Evolutionary conservation across 768 basidiomycete species (phyloP).

Genomic region (Gelatoporia subvermispora): DNA sequence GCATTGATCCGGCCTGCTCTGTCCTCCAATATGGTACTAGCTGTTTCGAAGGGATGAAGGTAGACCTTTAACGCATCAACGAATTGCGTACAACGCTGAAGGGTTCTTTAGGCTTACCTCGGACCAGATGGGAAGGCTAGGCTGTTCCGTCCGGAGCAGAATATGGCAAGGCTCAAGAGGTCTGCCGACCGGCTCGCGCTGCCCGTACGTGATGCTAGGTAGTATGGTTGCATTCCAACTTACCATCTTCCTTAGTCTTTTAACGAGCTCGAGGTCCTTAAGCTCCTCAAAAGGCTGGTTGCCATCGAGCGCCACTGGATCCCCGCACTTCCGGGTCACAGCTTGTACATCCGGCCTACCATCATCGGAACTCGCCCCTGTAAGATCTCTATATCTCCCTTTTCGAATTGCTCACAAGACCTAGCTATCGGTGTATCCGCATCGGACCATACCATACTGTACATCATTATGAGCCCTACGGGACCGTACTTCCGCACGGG

Average conservation of each 20-base stretch:
- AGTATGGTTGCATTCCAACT: too few relatives aligned
- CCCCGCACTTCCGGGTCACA: slow-evolving; percentile 65
- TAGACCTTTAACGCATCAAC: slow-evolving; percentile 23
- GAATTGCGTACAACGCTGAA: too few relatives aligned
- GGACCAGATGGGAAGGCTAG: slow-evolving; percentile 68
- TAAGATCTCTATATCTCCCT: slow-evolving; percentile 13
- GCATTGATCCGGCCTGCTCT: slow-evolving; percentile 50
- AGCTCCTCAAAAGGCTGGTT: slow-evolving; percentile 63
- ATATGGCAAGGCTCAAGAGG: slow-evolving; percentile 75
- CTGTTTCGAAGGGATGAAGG: slow-evolving; percentile 68
- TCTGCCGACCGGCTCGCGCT: slow-evolving; percentile 70
- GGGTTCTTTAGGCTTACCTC: slow-evolving; percentile 65
- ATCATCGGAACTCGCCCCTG: slow-evolving; percentile 46
- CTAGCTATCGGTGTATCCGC: slow-evolving; percentile 58
- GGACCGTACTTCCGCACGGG: slow-evolving; percentile 49
- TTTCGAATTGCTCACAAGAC: slow-evolving; percentile 10
- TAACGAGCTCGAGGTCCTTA: slow-evolving; percentile 41
- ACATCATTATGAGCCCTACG: slow-evolving; percentile 72
- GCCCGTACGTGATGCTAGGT: slow-evolving; percentile 53
- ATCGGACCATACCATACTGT: slow-evolving; percentile 77
- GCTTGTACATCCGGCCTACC: slow-evolving; percentile 84
- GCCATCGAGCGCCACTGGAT: slow-evolving; percentile 80
- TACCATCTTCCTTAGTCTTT: slow-evolving; percentile 31
- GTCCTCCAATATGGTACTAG: slow-evolving; percentile 60
- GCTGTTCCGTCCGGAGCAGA: slow-evolving; percentile 78